Base-by-base conservation (phyloP, 805 yeast species). In the Starmerella etchellsii region DNA sequence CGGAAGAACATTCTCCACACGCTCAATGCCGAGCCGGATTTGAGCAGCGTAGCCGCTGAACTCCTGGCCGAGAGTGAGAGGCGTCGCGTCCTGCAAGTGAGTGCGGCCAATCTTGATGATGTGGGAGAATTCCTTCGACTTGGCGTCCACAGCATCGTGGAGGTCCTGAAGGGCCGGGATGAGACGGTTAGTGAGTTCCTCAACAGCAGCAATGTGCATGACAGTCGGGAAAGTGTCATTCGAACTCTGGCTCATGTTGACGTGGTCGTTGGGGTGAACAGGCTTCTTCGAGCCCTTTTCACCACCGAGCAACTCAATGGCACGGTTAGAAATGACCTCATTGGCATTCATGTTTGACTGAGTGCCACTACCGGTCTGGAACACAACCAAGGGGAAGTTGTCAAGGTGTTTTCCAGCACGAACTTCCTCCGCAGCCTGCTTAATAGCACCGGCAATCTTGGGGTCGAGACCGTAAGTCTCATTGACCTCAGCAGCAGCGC, bases 211-310 rank as follows among this genome's bases (percentile, higher is more conserved):
- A 65, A 91, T 88, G 69, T 91, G 98, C 98, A 91, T 91, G 42
- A 88, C 98, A 28, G 98, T 87, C 53, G 98, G 98, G 81, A 91
- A 91, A 41, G 97, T 91, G 67, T 91, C 98, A 64, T 91, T 91
- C 35, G 95, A 84, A n/a, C 95, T 83, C 68, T 91, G 97, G 16
- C 95, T 82, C 83, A 84, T 87, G 72, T 91, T 91, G 57, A 87
- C 93, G 67, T 91, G 97, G 65, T 91, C 97, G 67, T 91, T 91
- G 51, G 98, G 98, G 66, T 91, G 98, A 41, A 91, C 95, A 25
- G 95, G 95, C 49, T 66, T 71, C 70, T 91, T 91, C 48, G 95
- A 78, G 47, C 98, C 98, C 58, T 80, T 66, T 58, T 70, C 72
- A 46, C 97, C 98, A 49, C 96, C 97, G 51, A 91, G 72, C 40